A percentile compares a stretch with the other conserved stretches of the same genome.
phyloP scores from a whole-genome alignment of 495 filamentous ascomycete genomes.

The Schizothecium vesticola region DNA sequence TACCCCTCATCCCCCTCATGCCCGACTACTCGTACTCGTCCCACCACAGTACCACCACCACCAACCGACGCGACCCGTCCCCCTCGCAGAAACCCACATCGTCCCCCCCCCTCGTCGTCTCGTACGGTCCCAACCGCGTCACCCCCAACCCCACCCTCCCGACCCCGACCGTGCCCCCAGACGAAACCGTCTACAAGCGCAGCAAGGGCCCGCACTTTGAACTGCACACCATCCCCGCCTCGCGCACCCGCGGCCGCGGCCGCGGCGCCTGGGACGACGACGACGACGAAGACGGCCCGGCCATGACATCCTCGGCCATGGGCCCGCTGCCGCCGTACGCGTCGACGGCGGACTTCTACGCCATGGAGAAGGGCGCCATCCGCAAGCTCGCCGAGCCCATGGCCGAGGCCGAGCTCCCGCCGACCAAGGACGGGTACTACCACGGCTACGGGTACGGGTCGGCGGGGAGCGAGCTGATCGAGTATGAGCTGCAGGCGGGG shows the following conservation, averaged over 20 bases:
- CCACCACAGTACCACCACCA: conserved; percentile 12
- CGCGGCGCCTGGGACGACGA: conserved; percentile 21
- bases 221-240: conserved; percentile 1
- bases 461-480: conserved; percentile 11
- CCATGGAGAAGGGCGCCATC: conserved; percentile 32
- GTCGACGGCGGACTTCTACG: conserved; percentile 23
- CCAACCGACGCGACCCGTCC: conserved; percentile 14
- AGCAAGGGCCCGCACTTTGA: not conserved
- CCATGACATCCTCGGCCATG: conserved; percentile 14
- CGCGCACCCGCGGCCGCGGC: conserved; percentile 9
- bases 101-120: conserved; percentile 20
- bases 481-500: conserved; percentile 24
- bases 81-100: conserved; percentile 13
- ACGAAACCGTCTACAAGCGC: conserved; percentile 23
- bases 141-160: conserved; percentile 27
- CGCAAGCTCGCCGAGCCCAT: conserved; percentile 25
- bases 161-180: conserved; percentile 26
- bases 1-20: conserved; percentile 17
- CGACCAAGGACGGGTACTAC: conserved; percentile 33
- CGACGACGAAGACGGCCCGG: conserved; percentile 9
- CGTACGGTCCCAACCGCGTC: conserved; percentile 31
- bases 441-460: conserved; percentile 7
- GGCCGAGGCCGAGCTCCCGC: conserved; percentile 30
- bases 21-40: conserved; percentile 21
- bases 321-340: conserved; percentile 31